Percentiles rank a stretch among this genome's conserved stretches.
Evolutionary conservation across 2,329 filamentous ascomycete genomes (phyloP).

Genomic region (Pseudogymnoascus sp.): DNA sequence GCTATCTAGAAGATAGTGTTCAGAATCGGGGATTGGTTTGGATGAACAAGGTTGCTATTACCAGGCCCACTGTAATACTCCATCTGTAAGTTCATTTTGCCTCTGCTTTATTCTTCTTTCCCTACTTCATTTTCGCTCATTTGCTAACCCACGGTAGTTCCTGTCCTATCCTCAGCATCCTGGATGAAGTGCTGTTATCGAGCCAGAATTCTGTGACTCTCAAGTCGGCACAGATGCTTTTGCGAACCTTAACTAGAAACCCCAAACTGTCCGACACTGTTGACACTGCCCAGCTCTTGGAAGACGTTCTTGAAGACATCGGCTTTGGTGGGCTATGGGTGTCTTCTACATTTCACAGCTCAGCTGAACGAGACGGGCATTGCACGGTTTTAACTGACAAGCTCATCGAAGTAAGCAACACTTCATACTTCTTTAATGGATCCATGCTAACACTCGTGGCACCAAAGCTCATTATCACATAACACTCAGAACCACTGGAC

Average conservation of each 20-base stretch:
- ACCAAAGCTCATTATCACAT: neutral
- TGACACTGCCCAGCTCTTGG: constrained; percentile 42
- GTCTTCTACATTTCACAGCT: constrained; percentile 26
- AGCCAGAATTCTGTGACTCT: constrained; percentile 55
- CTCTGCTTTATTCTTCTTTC: neutral
- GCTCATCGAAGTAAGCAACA: constrained; percentile 25
- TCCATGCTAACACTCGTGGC: neutral
- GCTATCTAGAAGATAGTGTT: constrained; percentile 54
- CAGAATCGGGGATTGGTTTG: constrained; percentile 53
- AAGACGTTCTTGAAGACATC: constrained; percentile 49
- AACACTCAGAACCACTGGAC: neutral
- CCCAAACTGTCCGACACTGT: constrained; percentile 42
- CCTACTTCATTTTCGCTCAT: neutral
- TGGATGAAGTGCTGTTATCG: constrained; percentile 53
- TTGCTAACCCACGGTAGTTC: constrained; percentile 35
- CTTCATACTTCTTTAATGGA: neutral
- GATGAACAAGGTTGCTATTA: constrained; percentile 50
- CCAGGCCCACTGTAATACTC: constrained; percentile 49
- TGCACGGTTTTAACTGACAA: constrained; percentile 26
- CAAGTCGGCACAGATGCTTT: constrained; percentile 52
- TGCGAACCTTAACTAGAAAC: constrained; percentile 52
- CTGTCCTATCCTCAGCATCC: constrained; percentile 48
- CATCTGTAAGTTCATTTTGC: constrained; percentile 43
- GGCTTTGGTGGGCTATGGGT: constrained; percentile 60
- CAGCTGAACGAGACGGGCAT: constrained; percentile 27